Evolutionary conservation across 768 basidiomycete species (phyloP), one percentile per base, ranked within the genome.

Genomic region (Fistulinella prunicolor): DNA sequence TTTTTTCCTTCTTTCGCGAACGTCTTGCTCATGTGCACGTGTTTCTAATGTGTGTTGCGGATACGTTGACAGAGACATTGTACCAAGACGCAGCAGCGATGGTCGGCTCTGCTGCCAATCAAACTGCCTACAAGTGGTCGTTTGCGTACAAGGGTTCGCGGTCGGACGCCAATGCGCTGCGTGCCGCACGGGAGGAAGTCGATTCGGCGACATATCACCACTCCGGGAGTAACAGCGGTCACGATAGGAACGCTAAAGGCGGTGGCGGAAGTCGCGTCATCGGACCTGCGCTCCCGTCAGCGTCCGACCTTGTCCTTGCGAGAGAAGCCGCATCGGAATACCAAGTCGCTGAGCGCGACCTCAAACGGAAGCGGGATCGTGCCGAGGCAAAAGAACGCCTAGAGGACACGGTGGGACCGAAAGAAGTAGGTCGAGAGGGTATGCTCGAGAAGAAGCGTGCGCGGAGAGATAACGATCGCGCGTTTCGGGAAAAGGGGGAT

Each of bases 81-180:
- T 86, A 92, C 57, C 70, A 76, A 17, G 83, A 83, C 16, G 73
- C 87, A 50, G 80, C 78, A 52, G 71, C 79, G 10, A 72, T 77
- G 3, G 67, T 72, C 3, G 71, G 79, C 28, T 60, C 79, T 7
- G 81, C 88, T 3, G 83, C 81, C 28, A 73, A 79, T 38, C 83
- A 87, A 49, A 94, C 93, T 5, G 81, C 78, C 0, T 93, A 91
- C 68, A 92, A 89, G 70, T 94, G 92, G 92, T 80, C 81, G 0
- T 94, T 94, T 60, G 83, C 85, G 3, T 78, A 81, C 17, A 87
- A 88, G 47, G 61, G 70, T 3, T 79, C 79, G 17, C 72, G 73
- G n/a, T 76, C 73, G 0, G 86, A 91, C 29, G 66, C 64, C 12
- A 76, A 76, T 1, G 80, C 82, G 0, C 63, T 90, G n/a, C 76